Conservation (phyloP, 495 filamentous ascomycete species). For the Staphylotrichum longicolle region DNA sequence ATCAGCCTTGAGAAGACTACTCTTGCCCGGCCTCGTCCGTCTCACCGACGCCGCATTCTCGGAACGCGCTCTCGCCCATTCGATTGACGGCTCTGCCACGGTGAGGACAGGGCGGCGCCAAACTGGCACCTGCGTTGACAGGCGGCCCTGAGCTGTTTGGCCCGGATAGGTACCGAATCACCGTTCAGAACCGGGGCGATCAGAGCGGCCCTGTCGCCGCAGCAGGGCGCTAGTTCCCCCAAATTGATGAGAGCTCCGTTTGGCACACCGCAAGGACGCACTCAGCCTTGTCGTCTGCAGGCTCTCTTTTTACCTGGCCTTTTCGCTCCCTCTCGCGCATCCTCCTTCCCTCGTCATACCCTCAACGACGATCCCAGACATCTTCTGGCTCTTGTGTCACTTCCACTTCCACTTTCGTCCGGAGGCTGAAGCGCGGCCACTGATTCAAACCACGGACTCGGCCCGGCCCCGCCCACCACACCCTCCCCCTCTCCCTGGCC, state of each 20-base stretch:
- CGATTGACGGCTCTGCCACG: not conserved
- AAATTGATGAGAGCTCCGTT: not conserved
- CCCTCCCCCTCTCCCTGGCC: not conserved
- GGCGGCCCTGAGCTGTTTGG: not conserved
- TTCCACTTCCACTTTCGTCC: not conserved
- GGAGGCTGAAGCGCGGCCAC: not conserved
- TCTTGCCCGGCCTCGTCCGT: not conserved
- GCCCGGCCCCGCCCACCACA: not conserved
- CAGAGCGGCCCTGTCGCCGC: not conserved
- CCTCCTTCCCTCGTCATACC: not conserved
- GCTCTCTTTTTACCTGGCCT: constrained; percentile 8
- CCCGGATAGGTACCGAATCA: constrained; percentile 5
- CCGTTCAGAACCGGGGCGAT: constrained; percentile 1
- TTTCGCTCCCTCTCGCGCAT: not conserved
- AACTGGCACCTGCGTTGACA: not conserved
- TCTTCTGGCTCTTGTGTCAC: constrained; percentile 1
- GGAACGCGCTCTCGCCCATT: not conserved
- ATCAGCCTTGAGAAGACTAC: constrained; percentile 7
- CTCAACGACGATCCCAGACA: not conserved
- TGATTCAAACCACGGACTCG: constrained; percentile 4
- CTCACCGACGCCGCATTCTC: constrained; percentile 13
- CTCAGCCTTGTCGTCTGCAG: constrained; percentile 9
- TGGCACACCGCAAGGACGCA: not conserved
- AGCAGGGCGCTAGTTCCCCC: not conserved
- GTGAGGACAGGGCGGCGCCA: constrained; percentile 3